Evolutionary conservation across 2,329 filamentous ascomycete genomes (phyloP).

Genomic region (Pyrenophora graminea): DNA sequence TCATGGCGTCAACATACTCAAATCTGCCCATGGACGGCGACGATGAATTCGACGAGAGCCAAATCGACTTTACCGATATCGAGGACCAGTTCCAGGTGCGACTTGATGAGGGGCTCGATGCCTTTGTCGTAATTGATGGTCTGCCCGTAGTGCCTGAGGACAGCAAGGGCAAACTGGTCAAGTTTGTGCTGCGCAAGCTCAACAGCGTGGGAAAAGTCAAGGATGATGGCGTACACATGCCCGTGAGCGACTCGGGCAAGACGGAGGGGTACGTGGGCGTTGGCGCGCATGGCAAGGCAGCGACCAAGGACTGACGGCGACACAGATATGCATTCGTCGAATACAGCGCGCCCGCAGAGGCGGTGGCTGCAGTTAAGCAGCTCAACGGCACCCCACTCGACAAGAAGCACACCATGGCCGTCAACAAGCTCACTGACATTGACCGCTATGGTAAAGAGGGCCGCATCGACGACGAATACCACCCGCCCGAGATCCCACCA

Average conservation of each 20-base stretch:
- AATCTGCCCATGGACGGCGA: slow-evolving; percentile 77
- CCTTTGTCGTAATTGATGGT: slow-evolving; percentile 95
- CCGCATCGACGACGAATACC: slow-evolving; percentile 88
- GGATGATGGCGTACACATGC: slow-evolving; percentile 92
- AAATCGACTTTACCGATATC: slow-evolving; percentile 94
- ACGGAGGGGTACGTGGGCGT: slow-evolving; percentile 72
- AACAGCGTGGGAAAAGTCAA: slow-evolving; percentile 81
- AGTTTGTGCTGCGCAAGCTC: slow-evolving; percentile 93
- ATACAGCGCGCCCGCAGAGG: slow-evolving; percentile 88
- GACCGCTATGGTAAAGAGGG: slow-evolving; percentile 95
- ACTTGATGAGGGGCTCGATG: slow-evolving; percentile 92
- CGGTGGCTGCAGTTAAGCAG: slow-evolving; percentile 83
- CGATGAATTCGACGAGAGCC: slow-evolving; percentile 89
- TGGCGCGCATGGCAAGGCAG: neutral
- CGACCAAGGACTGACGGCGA: slow-evolving; percentile 21
- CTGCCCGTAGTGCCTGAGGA: slow-evolving; percentile 87
- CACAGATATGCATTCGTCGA: slow-evolving; percentile 93
- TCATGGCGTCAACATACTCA: slow-evolving; percentile 91
- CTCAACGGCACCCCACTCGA: slow-evolving; percentile 87
- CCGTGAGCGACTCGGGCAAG: slow-evolving; percentile 82
- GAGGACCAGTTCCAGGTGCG: slow-evolving; percentile 94
- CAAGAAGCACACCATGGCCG: slow-evolving; percentile 91
- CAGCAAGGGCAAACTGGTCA: slow-evolving; percentile 90
- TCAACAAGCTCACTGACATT: slow-evolving; percentile 98
- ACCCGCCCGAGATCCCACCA: slow-evolving; percentile 75